phyloP scores from a whole-genome alignment of 192 early-diverging fungal genomes.

The Umbelopsis sp. region DNA sequence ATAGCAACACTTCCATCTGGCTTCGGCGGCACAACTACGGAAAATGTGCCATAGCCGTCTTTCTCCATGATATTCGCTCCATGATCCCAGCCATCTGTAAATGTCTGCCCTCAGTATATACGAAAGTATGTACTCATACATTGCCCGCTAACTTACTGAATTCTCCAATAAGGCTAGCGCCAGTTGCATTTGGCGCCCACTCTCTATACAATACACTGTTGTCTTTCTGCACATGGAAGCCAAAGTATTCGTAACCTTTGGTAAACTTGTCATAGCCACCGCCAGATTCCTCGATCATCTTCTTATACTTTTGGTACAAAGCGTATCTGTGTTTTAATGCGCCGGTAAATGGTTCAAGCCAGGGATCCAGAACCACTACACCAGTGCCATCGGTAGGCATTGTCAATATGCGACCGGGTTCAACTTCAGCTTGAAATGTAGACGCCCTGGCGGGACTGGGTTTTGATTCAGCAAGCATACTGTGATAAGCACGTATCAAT shows the following conservation, averaged over 20 bases:
- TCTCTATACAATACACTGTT: constrained; percentile 82
- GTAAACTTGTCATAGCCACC: constrained; percentile 87
- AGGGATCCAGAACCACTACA: constrained; percentile 76
- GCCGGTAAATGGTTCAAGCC: constrained; percentile 69
- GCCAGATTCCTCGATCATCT: constrained; percentile 66
- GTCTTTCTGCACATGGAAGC: constrained; percentile 72
- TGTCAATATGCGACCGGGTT: constrained; percentile 33
- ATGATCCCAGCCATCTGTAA: constrained; percentile 82
- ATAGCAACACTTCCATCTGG: constrained; percentile 67
- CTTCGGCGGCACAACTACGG: constrained; percentile 67
- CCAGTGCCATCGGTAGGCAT: constrained; percentile 56
- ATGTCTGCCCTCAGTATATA: background rate
- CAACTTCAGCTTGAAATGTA: constrained; percentile 30
- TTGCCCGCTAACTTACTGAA: constrained; percentile 72
- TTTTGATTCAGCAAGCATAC: constrained; percentile 3
- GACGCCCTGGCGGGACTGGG: background rate
- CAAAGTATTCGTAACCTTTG: constrained; percentile 78
- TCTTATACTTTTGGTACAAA: constrained; percentile 68
- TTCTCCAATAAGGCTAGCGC: constrained; percentile 86
- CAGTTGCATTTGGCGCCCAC: constrained; percentile 87
- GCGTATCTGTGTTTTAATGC: constrained; percentile 59
- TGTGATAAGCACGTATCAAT: background rate
- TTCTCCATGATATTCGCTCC: constrained; percentile 74
- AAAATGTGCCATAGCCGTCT: constrained; percentile 84
- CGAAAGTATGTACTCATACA: background rate